These are phyloP conservation scores for Vigna angularis DNA, from an alignment of 306 rosid species.

Conservation along the genomic window DNA sequence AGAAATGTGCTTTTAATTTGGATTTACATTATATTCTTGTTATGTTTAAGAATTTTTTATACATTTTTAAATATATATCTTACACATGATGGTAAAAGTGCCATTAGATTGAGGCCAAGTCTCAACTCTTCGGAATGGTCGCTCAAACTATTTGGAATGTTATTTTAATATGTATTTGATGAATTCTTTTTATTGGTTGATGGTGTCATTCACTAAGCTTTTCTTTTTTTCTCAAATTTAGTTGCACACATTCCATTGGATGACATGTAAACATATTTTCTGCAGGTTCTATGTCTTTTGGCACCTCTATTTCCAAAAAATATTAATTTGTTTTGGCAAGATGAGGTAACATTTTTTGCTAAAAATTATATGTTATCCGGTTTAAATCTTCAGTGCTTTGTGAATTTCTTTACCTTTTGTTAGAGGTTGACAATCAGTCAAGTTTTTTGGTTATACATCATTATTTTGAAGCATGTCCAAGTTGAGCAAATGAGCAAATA, in stretches of 20 bases:
- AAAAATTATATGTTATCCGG: constrained; percentile 27
- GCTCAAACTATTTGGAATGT: not conserved
- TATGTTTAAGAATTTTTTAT: too few relatives aligned
- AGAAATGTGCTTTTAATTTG: too few relatives aligned
- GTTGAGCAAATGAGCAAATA: too few relatives aligned
- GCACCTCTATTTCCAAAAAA: constrained; percentile 94
- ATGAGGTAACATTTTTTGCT: constrained; percentile 73
- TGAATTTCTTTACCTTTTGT: constrained; percentile 23
- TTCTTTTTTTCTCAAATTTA: not conserved
- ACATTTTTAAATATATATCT: too few relatives aligned
- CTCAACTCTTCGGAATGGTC: too few relatives aligned
- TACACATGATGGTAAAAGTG: too few relatives aligned
- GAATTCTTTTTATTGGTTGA: constrained; percentile 16
- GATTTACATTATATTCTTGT: too few relatives aligned
- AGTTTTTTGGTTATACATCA: too few relatives aligned
- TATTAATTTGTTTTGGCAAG: constrained; percentile 88
- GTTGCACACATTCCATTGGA: constrained; percentile 35
- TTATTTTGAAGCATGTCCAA: too few relatives aligned
- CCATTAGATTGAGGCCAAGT: too few relatives aligned
- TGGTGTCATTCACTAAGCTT: not conserved
- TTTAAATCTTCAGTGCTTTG: constrained; percentile 23
- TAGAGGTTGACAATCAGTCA: too few relatives aligned
- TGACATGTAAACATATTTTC: constrained; percentile 39
- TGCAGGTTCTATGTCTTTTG: constrained; percentile 83
- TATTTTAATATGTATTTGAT: constrained; percentile 23